A percentile compares a stretch with the other conserved stretches of the same genome.
phyloP scores from a whole-genome alignment of 176 grass and related monocot species.

The Cenchrus purpureus region DNA sequence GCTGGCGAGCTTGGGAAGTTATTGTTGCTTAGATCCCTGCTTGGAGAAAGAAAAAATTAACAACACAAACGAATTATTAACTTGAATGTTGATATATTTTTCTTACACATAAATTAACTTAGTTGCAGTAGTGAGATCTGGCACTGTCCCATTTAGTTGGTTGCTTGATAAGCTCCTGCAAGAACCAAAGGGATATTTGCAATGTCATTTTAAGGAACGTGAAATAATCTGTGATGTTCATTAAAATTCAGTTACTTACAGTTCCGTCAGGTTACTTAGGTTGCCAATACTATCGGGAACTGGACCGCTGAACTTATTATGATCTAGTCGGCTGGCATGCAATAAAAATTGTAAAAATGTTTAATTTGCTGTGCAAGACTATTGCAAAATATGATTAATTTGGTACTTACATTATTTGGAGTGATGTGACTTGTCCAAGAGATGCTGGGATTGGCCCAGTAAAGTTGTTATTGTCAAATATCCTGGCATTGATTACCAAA shows the following conservation, averaged over 20 bases:
- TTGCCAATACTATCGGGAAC: conserved; percentile 64
- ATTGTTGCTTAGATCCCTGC: conserved; percentile 74
- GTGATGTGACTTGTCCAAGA: conserved; percentile 46
- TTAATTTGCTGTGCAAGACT: conserved; percentile 11
- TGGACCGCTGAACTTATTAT: conserved; percentile 56
- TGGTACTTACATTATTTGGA: conserved; percentile 71
- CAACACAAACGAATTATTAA: background rate
- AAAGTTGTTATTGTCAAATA: conserved; percentile 80
- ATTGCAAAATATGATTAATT: background rate
- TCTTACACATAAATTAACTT: conserved; percentile 64
- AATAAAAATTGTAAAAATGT: conserved; percentile 34
- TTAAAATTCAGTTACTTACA: conserved; percentile 60
- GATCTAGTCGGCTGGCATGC: conserved; percentile 66
- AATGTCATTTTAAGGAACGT: conserved; percentile 16
- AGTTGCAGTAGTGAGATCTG: conserved; percentile 56
- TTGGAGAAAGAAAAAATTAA: background rate
- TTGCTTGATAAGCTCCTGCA: conserved; percentile 73
- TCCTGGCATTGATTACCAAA: conserved; percentile 46
- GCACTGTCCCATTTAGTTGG: conserved; percentile 36
- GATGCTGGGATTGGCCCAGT: conserved; percentile 70
- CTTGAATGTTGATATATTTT: conserved; percentile 25
- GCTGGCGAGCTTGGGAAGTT: conserved; percentile 45
- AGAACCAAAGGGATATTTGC: conserved; percentile 18
- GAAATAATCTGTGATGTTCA: conserved; percentile 36
- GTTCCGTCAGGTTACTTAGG: conserved; percentile 54